phyloP scores from a whole-genome alignment of 1,284 basidiomycete species.

The Microbotryum scabiosae region DNA sequence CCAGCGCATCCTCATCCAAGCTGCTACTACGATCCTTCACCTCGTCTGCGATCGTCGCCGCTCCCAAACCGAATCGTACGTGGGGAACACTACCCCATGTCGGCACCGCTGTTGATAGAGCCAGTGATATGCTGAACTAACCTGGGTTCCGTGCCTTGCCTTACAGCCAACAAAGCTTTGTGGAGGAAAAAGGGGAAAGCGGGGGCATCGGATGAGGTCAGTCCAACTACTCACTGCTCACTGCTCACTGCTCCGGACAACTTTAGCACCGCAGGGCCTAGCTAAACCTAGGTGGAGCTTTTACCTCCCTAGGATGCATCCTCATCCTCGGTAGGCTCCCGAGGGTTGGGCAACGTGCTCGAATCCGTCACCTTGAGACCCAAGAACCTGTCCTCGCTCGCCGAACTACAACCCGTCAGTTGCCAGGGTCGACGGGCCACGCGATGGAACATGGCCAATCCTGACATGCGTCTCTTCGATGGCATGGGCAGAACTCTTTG shows the following conservation, averaged over 20 bases:
- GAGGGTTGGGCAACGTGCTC: constrained; percentile 11
- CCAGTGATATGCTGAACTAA: too few species aligned
- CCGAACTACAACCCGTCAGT: constrained; percentile 14
- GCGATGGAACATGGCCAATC: neutral
- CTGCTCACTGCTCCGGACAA: neutral
- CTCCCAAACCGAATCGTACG: neutral
- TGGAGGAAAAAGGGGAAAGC: neutral
- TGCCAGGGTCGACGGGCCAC: neutral
- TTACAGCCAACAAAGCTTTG: neutral
- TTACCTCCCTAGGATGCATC: neutral
- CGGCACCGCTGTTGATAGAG: too few species aligned
- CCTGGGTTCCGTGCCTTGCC: too few species aligned
- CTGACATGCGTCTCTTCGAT: neutral
- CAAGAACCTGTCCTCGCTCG: constrained; percentile 9
- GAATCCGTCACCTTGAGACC: constrained; percentile 14
- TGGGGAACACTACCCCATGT: too few species aligned
- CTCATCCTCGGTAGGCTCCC: neutral
- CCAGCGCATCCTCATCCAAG: too few species aligned
- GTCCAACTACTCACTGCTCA: neutral
- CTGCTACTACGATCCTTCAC: too few species aligned
- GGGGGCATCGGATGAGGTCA: neutral
- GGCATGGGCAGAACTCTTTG: constrained; percentile 10
- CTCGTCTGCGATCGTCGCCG: neutral
- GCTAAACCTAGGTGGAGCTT: neutral
- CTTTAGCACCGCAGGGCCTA: neutral